Percentiles rank a stretch among this genome's conserved stretches.
Evolutionary conservation across 805 yeast species (phyloP).

Genomic region (Scheffersomyces stipitis): DNA sequence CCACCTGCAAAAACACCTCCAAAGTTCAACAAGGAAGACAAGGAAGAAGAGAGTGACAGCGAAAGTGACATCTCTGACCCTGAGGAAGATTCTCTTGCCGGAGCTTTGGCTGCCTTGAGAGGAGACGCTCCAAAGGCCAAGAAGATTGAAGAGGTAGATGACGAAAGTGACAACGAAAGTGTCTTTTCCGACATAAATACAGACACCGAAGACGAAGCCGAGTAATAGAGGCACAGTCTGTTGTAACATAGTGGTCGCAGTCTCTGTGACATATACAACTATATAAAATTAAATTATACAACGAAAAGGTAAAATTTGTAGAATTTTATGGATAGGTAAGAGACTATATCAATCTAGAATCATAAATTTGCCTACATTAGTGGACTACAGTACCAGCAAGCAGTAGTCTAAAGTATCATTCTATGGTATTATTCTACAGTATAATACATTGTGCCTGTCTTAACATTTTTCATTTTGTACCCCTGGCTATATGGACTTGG

Average conservation of each 20-base stretch:
- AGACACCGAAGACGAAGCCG: constrained; percentile 44
- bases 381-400: too few relatives aligned
- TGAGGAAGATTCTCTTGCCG: constrained; percentile 73
- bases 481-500: not conserved
- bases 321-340: too few relatives aligned
- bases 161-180: constrained; percentile 38
- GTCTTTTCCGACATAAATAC: constrained; percentile 46
- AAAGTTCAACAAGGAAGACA: constrained; percentile 14
- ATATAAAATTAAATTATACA: too few relatives aligned
- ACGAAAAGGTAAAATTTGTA: too few relatives aligned
- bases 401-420: too few relatives aligned
- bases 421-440: too few relatives aligned
- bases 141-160: constrained; percentile 31
- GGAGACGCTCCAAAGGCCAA: constrained; percentile 44
- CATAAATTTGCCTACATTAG: too few relatives aligned
- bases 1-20: constrained; percentile 38
- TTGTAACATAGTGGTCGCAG: too few relatives aligned
- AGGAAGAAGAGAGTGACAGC: constrained; percentile 41
- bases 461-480: not conserved
- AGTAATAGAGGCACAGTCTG: too few relatives aligned
- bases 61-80: constrained; percentile 65
- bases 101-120: constrained; percentile 67
- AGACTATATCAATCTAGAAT: too few relatives aligned
- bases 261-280: too few relatives aligned
- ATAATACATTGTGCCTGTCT: too few relatives aligned